Percentiles rank a stretch among this genome's conserved stretches.
phyloP scores from a whole-genome alignment of 1,284 basidiomycete species.

The Ceratobasidium sp. region DNA sequence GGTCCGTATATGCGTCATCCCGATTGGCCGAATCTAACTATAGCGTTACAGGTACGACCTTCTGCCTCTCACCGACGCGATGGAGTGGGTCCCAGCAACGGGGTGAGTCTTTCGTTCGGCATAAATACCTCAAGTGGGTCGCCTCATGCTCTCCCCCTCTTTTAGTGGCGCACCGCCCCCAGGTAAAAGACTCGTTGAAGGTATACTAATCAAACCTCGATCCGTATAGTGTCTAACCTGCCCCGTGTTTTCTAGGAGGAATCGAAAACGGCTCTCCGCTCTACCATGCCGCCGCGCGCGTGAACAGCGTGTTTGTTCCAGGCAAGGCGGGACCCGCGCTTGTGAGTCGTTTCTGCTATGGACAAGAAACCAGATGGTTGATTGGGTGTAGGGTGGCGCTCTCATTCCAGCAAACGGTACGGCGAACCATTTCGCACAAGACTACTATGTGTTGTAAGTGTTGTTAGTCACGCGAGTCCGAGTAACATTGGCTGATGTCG shows the following conservation, averaged over 20 bases:
- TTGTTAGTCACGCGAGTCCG: background rate
- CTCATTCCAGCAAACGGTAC: slow-evolving; percentile 29
- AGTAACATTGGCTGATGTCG: background rate
- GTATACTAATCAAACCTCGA: background rate
- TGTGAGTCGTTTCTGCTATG: background rate
- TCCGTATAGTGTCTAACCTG: background rate
- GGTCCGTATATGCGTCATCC: slow-evolving; percentile 4
- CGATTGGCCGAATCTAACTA: background rate
- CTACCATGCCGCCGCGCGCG: slow-evolving; percentile 31
- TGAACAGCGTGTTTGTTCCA: slow-evolving; percentile 22
- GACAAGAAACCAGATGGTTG: background rate
- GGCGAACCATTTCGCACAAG: slow-evolving; percentile 26
- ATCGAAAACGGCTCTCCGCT: slow-evolving; percentile 40
- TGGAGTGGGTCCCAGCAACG: slow-evolving; percentile 40
- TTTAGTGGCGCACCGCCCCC: slow-evolving; percentile 33
- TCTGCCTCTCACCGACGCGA: slow-evolving; percentile 37
- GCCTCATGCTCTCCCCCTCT: slow-evolving; percentile 17
- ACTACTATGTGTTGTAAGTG: slow-evolving; percentile 41
- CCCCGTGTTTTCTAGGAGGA: slow-evolving; percentile 16
- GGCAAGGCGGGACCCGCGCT: slow-evolving; percentile 34
- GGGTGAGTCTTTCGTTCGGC: slow-evolving; percentile 7
- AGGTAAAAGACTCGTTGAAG: slow-evolving; percentile 38
- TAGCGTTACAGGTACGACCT: slow-evolving; percentile 30
- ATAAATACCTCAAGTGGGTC: background rate
- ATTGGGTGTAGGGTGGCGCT: slow-evolving; percentile 15